Conservation (phyloP, 2,329 filamentous ascomycete species). For the Albophoma yamanashiensis region DNA sequence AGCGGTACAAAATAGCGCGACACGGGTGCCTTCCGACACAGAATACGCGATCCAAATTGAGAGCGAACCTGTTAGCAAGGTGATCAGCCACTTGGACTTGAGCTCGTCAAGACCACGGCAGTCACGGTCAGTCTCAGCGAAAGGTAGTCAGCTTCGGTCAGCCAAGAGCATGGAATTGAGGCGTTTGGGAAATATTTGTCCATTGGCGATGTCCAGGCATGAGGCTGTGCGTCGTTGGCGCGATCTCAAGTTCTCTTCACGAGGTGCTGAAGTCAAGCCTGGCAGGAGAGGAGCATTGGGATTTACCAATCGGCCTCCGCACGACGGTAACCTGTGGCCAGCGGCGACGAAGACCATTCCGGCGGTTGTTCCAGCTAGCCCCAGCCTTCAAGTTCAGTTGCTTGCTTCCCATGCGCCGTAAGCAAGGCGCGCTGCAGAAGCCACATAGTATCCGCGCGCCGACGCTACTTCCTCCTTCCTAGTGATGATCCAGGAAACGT, state of each 20-base stretch:
- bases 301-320: too few relatives aligned
- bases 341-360: too few relatives aligned
- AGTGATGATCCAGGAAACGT: too few relatives aligned
- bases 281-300: not conserved
- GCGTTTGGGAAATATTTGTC: not conserved
- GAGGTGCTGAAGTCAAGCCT: not conserved
- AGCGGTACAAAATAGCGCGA: not conserved
- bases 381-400: too few relatives aligned
- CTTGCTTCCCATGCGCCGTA: too few relatives aligned
- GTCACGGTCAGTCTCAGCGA: conserved; percentile 1
- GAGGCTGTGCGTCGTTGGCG: not conserved
- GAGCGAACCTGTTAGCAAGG: not conserved
- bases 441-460: too few relatives aligned
- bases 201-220: not conserved
- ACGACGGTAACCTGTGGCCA: not conserved
- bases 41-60: conserved; percentile 1
- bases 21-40: not conserved
- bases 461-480: too few relatives aligned
- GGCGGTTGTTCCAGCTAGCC: too few relatives aligned
- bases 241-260: conserved; percentile 1
- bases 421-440: too few relatives aligned
- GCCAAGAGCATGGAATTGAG: not conserved
- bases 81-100: not conserved
- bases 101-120: conserved; percentile 2
- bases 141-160: not conserved